Conservation (phyloP, 2,329 filamentous ascomycete species). For the Neofusicoccum kwambonambiense region DNA sequence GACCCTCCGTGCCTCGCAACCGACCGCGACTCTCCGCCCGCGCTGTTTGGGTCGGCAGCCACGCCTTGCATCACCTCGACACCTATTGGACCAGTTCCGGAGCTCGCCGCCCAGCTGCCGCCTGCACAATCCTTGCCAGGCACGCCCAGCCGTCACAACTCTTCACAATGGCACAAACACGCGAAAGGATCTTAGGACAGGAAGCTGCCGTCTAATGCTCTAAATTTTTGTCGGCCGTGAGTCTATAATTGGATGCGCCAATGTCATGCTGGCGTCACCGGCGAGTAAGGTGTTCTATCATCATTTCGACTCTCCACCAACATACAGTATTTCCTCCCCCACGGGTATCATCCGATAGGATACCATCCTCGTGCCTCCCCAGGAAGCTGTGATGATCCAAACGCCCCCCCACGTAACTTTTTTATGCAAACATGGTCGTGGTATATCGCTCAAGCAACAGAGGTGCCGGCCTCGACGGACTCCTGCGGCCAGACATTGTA, state of each 20-base stretch:
- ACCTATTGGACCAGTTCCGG: background rate
- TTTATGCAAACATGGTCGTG: background rate
- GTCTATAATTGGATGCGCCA: conserved; percentile 8
- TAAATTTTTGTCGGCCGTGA: background rate
- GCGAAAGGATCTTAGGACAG: background rate
- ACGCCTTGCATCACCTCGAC: background rate
- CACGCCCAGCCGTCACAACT: background rate
- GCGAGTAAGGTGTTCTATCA: background rate
- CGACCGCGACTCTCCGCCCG: background rate
- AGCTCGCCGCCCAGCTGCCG: background rate
- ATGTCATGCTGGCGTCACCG: conserved; percentile 14
- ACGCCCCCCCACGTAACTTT: background rate
- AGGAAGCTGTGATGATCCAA: conserved; percentile 2
- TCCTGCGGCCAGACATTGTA: conserved; percentile 61
- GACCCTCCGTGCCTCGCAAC: background rate
- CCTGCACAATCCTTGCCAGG: conserved; percentile 1
- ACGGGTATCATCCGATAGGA: conserved; percentile 11
- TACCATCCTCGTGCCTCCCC: background rate
- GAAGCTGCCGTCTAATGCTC: background rate
- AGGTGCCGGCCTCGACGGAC: conserved; percentile 20
- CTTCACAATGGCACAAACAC: background rate
- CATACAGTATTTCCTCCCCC: background rate
- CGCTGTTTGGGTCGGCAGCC: background rate
- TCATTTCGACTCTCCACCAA: background rate
- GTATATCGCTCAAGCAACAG: conserved; percentile 13